Evolutionary conservation across 2,329 filamentous ascomycete species (phyloP).

Genomic region (Hymenoscyphus repandus): DNA sequence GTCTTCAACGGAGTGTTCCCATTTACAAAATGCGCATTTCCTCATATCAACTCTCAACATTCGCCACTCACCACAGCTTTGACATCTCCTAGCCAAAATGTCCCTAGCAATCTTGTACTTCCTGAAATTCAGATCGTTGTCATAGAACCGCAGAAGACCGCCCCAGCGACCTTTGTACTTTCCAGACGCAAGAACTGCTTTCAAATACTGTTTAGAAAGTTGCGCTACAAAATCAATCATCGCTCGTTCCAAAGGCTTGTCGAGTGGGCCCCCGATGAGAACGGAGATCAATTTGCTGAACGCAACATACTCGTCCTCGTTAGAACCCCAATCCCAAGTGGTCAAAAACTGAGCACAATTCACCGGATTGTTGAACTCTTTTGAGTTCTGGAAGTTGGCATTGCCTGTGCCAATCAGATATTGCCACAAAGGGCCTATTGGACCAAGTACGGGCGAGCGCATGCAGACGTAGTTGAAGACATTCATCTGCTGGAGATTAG

Average conservation of each 20-base stretch:
- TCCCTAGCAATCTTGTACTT: not conserved
- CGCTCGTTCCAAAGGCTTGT: not conserved
- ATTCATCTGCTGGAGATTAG: not conserved
- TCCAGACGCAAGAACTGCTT: not conserved
- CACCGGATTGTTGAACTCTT: not conserved
- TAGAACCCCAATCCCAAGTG: not conserved
- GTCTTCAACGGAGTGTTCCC: not conserved
- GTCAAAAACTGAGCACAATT: not conserved
- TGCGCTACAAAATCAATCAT: not conserved
- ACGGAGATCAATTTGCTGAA: not conserved
- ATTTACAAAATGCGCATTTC: not conserved
- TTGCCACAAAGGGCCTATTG: not conserved
- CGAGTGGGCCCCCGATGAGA: not conserved
- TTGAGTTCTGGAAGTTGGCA: not conserved
- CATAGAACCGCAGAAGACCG: conserved; percentile 1
- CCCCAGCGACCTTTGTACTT: not conserved
- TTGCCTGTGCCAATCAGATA: not conserved
- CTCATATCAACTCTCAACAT: not conserved
- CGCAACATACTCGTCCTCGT: not conserved
- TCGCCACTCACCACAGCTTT: not conserved
- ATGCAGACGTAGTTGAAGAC: conserved; percentile 3
- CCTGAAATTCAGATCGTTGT: not conserved
- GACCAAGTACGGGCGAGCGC: not conserved
- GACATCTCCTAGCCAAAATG: not conserved
- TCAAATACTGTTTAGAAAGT: not conserved